These are phyloP conservation scores for Ganoderma lucidum DNA, from an alignment of 1,284 basidiomycete species.

Conservation along the genomic window DNA sequence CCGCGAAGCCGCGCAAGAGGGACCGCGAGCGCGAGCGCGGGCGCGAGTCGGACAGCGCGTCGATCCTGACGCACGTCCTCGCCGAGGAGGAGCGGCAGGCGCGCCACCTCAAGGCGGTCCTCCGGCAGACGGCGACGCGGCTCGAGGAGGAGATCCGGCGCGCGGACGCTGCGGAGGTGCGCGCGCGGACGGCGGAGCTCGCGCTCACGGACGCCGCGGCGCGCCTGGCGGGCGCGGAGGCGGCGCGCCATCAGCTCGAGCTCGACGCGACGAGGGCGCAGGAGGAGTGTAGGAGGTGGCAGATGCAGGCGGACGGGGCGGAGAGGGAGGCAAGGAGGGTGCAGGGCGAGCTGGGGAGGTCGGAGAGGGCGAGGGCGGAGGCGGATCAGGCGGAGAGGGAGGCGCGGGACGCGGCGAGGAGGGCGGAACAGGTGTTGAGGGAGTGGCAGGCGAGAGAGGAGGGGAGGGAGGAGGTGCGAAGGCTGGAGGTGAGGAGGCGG, in stretches of 20 bases:
- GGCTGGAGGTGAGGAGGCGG: slow-evolving; percentile 47
- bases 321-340: slow-evolving; percentile 58
- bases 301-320: slow-evolving; percentile 56
- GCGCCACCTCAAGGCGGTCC: slow-evolving; percentile 61
- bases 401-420: slow-evolving; percentile 54
- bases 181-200: slow-evolving; percentile 61
- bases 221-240: slow-evolving; percentile 51
- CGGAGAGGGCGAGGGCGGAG: slow-evolving; percentile 55
- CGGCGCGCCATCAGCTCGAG: slow-evolving; percentile 54
- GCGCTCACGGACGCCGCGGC: slow-evolving; percentile 52
- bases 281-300: slow-evolving; percentile 57
- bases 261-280: slow-evolving; percentile 53
- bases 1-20: slow-evolving; percentile 29
- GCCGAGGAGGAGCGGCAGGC: slow-evolving; percentile 71
- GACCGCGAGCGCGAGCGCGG: slow-evolving; percentile 33
- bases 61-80: slow-evolving; percentile 53
- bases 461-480: slow-evolving; percentile 51
- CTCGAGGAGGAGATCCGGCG: slow-evolving; percentile 65
- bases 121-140: slow-evolving; percentile 60
- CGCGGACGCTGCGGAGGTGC: slow-evolving; percentile 57
- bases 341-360: slow-evolving; percentile 49
- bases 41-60: slow-evolving; percentile 40
- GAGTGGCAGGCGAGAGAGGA: slow-evolving; percentile 58
- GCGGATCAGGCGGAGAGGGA: slow-evolving; percentile 56
- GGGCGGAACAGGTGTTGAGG: slow-evolving; percentile 55